phyloP scores from a whole-genome alignment of 2,329 filamentous ascomycete genomes.

The Furcasterigmium sp. region DNA sequence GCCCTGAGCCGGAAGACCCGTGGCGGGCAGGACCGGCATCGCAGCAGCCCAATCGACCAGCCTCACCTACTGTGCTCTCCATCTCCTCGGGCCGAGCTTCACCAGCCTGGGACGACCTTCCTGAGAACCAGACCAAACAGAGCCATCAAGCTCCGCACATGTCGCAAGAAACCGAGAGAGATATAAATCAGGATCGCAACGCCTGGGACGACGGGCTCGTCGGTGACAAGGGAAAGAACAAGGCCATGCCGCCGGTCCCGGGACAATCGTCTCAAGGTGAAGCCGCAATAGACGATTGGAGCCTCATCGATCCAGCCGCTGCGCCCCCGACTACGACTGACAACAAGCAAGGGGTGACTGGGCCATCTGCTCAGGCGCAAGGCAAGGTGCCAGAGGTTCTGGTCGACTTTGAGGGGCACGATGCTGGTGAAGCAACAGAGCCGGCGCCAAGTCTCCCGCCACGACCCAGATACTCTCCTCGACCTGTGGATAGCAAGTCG shows the following conservation, averaged over 20 bases:
- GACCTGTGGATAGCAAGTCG: conserved; percentile 37
- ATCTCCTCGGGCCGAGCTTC: conserved; percentile 29
- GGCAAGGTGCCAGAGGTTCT: background rate
- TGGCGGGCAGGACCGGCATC: background rate
- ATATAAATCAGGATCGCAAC: conserved; percentile 35
- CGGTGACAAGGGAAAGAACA: conserved; percentile 36
- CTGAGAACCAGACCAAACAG: conserved; percentile 16
- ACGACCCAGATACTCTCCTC: conserved; percentile 23
- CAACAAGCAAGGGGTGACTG: too few species aligned
- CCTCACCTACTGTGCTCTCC: conserved; percentile 18
- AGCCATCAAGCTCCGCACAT: conserved; percentile 14
- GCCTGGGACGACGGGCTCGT: conserved; percentile 44
- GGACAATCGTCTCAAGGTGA: conserved; percentile 14
- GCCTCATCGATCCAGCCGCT: conserved; percentile 35
- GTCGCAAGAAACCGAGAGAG: conserved; percentile 19
- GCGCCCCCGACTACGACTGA: background rate
- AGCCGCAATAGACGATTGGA: conserved; percentile 40
- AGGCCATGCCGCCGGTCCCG: conserved; percentile 17
- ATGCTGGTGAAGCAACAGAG: background rate
- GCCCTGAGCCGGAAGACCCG: conserved; percentile 29
- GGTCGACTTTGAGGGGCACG: conserved; percentile 7
- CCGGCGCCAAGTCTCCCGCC: conserved; percentile 28
- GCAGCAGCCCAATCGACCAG: conserved; percentile 6
- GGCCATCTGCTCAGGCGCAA: too few species aligned
- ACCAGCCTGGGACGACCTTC: conserved; percentile 31